Conservation (phyloP, 2,329 filamentous ascomycete genomes). For the Sclerotinia subarctica region DNA sequence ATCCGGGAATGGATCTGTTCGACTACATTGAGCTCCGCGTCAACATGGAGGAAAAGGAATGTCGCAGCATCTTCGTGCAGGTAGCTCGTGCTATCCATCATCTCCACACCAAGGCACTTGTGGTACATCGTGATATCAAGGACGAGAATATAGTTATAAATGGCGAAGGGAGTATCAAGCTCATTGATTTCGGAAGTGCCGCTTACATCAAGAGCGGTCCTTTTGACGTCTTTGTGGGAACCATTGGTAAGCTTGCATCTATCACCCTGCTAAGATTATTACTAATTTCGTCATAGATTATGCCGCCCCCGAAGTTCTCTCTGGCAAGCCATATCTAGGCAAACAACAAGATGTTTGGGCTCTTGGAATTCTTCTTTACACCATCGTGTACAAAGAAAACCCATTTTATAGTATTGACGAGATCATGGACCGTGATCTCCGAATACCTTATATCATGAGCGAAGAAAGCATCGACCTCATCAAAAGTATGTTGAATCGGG, state of each 20-base stretch:
- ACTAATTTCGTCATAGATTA: conserved; percentile 64
- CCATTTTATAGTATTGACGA: conserved; percentile 99
- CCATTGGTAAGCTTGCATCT: conserved; percentile 68
- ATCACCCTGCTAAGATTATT: neutral
- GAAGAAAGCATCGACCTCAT: conserved; percentile 93
- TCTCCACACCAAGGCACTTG: conserved; percentile 82
- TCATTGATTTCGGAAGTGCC: conserved; percentile 97
- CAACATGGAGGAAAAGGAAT: conserved; percentile 95
- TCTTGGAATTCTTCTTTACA: conserved; percentile 93
- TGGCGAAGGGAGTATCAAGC: conserved; percentile 89
- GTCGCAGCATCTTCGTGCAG: conserved; percentile 91
- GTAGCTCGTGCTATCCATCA: conserved; percentile 88
- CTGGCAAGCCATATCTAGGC: conserved; percentile 85
- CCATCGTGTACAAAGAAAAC: conserved; percentile 99
- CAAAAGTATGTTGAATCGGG: conserved; percentile 84
- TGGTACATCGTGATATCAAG: conserved; percentile 98
- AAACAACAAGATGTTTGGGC: conserved; percentile 99
- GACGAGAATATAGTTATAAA: conserved; percentile 97
- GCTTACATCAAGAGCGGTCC: conserved; percentile 98
- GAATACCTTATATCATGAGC: conserved; percentile 83
- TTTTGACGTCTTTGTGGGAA: conserved; percentile 98
- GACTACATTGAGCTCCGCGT: conserved; percentile 96
- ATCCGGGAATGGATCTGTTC: conserved; percentile 97
- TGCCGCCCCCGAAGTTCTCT: conserved; percentile 94
- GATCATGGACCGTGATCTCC: conserved; percentile 94